These are phyloP conservation scores for Kodamaea fungicola DNA, from an alignment of 1,139 yeast genomes.

Conservation along the genomic window DNA sequence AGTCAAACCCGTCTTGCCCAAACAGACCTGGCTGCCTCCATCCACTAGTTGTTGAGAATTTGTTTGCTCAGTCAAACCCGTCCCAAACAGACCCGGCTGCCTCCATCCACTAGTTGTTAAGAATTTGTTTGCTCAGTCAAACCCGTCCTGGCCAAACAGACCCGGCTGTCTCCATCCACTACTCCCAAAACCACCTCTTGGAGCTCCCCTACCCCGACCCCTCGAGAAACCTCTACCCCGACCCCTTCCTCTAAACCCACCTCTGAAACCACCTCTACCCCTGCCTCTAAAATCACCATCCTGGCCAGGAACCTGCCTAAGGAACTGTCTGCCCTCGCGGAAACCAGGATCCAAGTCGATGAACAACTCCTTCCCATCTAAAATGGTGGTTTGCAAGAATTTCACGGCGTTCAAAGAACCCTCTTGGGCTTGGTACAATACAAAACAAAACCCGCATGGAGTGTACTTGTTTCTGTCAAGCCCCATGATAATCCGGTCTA, in stretches of 20 bases:
- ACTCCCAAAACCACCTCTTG: conserved; percentile 25
- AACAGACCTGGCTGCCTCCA: neutral
- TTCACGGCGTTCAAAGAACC: conserved; percentile 81
- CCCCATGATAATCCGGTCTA: conserved; percentile 86
- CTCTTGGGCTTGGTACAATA: conserved; percentile 61
- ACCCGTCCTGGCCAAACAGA: too few species aligned
- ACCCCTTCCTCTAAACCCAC: conserved; percentile 23
- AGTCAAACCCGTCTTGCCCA: too few species aligned
- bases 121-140: too few species aligned
- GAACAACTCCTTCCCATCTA: conserved; percentile 75
- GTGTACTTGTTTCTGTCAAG: conserved; percentile 82
- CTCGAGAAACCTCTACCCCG: conserved; percentile 30
- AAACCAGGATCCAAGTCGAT: conserved; percentile 95
- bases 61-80: too few species aligned
- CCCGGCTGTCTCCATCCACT: conserved; percentile 13
- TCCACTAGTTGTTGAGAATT: too few species aligned
- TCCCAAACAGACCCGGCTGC: neutral
- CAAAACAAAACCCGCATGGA: conserved; percentile 95
- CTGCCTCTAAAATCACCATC: conserved; percentile 21
- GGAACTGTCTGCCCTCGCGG: conserved; percentile 89
- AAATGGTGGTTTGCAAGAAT: conserved; percentile 71
- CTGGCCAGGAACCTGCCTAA: conserved; percentile 78
- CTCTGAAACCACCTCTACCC: conserved; percentile 19
- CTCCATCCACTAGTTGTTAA: too few species aligned
- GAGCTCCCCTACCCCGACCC: conserved; percentile 20